Conservation (phyloP, 129 eudicot species). For the Centaurea solstitialis region DNA sequence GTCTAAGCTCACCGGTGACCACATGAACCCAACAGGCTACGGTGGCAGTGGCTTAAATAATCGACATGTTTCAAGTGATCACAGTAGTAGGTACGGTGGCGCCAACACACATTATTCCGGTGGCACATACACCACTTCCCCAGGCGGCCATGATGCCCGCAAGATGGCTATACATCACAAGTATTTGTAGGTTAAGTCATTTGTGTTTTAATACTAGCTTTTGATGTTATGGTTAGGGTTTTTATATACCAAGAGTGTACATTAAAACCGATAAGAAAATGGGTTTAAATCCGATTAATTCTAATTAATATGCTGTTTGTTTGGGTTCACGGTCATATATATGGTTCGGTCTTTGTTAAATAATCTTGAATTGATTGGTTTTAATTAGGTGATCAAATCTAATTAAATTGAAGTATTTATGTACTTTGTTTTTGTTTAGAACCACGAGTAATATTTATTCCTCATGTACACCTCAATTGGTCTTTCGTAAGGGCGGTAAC, state of each 20-base stretch:
- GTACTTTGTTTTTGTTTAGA: not conserved
- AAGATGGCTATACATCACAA: constrained; percentile 47
- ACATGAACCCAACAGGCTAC: constrained; percentile 36
- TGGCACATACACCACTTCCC: constrained; percentile 22
- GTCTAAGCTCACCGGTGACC: constrained; percentile 36
- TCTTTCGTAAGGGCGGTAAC: no score
- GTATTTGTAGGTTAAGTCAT: constrained; percentile 31
- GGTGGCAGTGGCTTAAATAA: constrained; percentile 39
- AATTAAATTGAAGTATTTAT: not conserved
- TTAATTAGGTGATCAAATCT: not conserved
- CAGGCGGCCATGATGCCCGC: constrained; percentile 24
- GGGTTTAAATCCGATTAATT: constrained; percentile 5
- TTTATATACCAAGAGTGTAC: constrained; percentile 12
- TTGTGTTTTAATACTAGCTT: constrained; percentile 7
- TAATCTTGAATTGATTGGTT: not conserved
- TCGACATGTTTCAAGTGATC: constrained; percentile 28
- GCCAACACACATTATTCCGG: constrained; percentile 14
- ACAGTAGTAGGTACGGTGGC: constrained; percentile 18
- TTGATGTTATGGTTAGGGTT: constrained; percentile 16
- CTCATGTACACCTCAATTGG: no score
- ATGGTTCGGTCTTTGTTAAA: not conserved
- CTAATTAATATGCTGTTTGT: not conserved
- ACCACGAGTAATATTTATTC: not conserved
- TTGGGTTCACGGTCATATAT: not conserved
- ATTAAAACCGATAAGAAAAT: not conserved